Base-by-base conservation (phyloP, 1,284 basidiomycete species). In the Sporisorium scitamineum region DNA sequence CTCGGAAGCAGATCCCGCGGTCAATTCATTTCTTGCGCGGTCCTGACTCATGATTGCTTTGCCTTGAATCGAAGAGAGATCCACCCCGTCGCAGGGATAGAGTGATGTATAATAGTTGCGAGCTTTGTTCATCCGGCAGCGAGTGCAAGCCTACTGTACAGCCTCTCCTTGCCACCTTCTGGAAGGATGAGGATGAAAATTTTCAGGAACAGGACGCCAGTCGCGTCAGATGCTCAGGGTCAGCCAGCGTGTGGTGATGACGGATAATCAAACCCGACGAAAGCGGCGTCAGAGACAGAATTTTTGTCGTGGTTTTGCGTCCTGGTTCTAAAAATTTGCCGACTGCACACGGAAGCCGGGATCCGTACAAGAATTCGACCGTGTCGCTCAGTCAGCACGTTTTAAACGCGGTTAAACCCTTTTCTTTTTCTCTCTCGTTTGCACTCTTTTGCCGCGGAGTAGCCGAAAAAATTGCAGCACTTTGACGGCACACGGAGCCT, bases 1-100 rank as follows among this genome's bases (percentile, higher is more conserved):
- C 44, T 18, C 27, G 47, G 47, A 48, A 50, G 48, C 27, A 20
- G 27, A 32, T 50, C 48, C 48, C 27, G 45, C 45, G 45, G 45
- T 16, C 27, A 27, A 47, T 26, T 27, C 5, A 26, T 44, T 11
- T 22, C 14, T 26, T 26, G 6, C 16, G 24, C 24, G n/a, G 26
- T 1, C 16, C 45, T 47, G 44, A 45, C 44, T 45, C 44, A 45
- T 45, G 24, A 11, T 13, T 13, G 24, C 24, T 45, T 27, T 27
- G 44, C 44, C 13, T 24, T 16, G 4, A 18, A 8, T 18, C 16
- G 16, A n/a, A n/a, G n/a, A n/a, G n/a, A n/a, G n/a, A n/a, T n/a
- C n/a, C n/a, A n/a, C n/a, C n/a, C n/a, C n/a, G n/a, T n/a, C n/a
- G n/a, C n/a, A n/a, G n/a, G n/a, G n/a, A n/a, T n/a, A n/a, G n/a